Evolutionary conservation across 257 asterid species (phyloP).

Genomic region (Solanum commersonii): DNA sequence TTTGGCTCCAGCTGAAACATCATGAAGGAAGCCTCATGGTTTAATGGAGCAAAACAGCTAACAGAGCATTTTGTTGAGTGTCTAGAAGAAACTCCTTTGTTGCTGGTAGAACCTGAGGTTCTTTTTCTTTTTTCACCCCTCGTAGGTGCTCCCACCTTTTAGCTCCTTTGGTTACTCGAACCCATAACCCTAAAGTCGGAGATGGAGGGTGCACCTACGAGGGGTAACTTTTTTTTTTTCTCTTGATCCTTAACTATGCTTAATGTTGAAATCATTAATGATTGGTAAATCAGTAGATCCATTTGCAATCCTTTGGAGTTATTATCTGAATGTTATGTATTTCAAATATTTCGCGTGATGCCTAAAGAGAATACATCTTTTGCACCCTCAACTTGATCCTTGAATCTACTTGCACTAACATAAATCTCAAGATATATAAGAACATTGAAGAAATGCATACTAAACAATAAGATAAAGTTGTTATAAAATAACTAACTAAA

Average conservation of each 20-base stretch:
- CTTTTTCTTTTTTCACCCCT: background rate
- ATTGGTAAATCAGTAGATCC: background rate
- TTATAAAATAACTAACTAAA: too few species aligned
- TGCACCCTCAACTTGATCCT: background rate
- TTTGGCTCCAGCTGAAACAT: constrained; percentile 3
- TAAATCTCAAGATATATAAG: background rate
- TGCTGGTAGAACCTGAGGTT: background rate
- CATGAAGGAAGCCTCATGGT: background rate
- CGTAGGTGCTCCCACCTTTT: background rate
- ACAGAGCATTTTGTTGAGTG: background rate
- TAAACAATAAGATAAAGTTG: background rate
- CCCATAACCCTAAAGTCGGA: background rate
- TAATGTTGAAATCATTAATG: too few species aligned
- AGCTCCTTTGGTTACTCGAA: background rate
- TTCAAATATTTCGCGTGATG: background rate
- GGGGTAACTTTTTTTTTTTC: background rate
- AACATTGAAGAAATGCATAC: background rate
- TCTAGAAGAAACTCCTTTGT: background rate
- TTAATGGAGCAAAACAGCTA: background rate
- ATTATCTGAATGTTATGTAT: background rate
- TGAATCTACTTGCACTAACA: background rate
- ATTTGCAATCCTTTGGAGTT: background rate
- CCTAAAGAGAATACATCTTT: background rate
- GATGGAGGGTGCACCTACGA: background rate
- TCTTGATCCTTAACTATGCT: background rate